Percentiles rank a stretch among this genome's conserved stretches.
These are phyloP conservation scores for Neohortaea acidophila DNA, from an alignment of 495 filamentous ascomycete genomes.

Conservation along the genomic window DNA sequence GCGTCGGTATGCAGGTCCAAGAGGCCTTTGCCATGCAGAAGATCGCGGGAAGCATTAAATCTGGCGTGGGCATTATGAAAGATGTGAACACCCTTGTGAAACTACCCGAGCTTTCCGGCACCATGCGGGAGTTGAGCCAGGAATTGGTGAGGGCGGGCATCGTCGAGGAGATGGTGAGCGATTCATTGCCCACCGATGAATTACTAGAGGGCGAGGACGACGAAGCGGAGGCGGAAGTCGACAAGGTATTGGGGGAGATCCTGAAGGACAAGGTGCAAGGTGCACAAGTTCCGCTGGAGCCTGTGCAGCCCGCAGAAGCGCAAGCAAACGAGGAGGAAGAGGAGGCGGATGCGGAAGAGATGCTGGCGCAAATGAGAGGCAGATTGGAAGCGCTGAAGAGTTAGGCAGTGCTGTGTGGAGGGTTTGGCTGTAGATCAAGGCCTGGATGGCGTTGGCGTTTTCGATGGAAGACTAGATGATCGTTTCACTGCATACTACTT, in stretches of 20 bases:
- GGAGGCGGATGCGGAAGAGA: conserved; percentile 71
- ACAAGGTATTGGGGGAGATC: conserved; percentile 82
- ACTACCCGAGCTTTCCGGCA: conserved; percentile 71
- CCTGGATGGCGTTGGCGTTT: no score
- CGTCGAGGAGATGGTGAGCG: conserved; percentile 93
- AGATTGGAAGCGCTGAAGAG: conserved; percentile 83
- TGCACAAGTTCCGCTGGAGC: conserved; percentile 31
- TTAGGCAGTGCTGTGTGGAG: conserved; percentile 28
- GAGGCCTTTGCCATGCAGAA: conserved; percentile 92
- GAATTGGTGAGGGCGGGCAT: conserved; percentile 90
- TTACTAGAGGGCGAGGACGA: conserved; percentile 63
- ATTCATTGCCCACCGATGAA: conserved; percentile 60
- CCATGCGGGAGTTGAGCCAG: conserved; percentile 75
- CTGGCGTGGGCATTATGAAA: conserved; percentile 85
- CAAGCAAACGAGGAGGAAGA: conserved; percentile 47
- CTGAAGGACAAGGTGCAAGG: conserved; percentile 58
- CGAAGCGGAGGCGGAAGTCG: conserved; percentile 83
- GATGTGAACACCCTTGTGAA: conserved; percentile 80
- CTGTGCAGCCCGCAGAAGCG: conserved; percentile 29
- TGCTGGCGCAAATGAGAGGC: conserved; percentile 85
- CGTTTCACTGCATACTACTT: no score
- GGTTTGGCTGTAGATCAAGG: no score
- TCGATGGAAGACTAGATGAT: no score
- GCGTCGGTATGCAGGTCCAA: conserved; percentile 94
- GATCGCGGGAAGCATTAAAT: conserved; percentile 84